Base-by-base conservation (phyloP, 1,284 basidiomycete species). In the Tilletia horrida region DNA sequence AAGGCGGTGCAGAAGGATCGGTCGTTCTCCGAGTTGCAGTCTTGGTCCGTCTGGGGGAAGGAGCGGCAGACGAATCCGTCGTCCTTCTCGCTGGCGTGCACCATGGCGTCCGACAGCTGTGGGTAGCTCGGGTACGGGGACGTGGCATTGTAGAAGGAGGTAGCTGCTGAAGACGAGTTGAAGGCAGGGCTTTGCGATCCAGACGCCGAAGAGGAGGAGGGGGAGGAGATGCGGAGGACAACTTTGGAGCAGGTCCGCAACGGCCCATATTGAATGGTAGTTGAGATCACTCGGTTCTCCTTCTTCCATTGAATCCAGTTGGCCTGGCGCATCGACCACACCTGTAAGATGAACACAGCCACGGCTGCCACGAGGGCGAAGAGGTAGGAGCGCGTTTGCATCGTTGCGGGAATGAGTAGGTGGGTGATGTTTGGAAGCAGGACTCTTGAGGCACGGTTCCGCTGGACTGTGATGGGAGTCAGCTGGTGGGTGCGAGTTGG, bases 1-100 rank as follows among this genome's bases (percentile, higher is more conserved):
- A 59, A 59, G 55, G 55, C 55, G 29, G 27, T 59, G 55, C 55
- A 59, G 55, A 59, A 59, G 55, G 55, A 25, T 18, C 55, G 55
- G 27, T 59, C 55, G 16, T 29, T 29, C 13, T 59, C 55, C 16
- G 55, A 59, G 29, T 59, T 31, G 55, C 55, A 59, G 55, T 59
- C 55, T 21, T 59, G 9, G 29, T 59, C 55, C n/a, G 55, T 31
- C 31, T 40, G 55, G 16, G 55, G 55, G 29, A 59, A 59, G 29
- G 55, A 29, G 23, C 55, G 27, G 55, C 55, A 59, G 29, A 59
- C 55, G 16, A 25, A 59, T 16, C 55, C 55, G 29, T 59, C 55
- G 7, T 59, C 31, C 13, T 31, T 40, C 8, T 59, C 55, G 29
- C 9, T 18, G 29, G 55, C 16, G 55, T 59, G 55, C 8, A 29